Base-by-base conservation (phyloP, 2,329 filamentous ascomycete genomes). In the Pyricularia sp. region DNA sequence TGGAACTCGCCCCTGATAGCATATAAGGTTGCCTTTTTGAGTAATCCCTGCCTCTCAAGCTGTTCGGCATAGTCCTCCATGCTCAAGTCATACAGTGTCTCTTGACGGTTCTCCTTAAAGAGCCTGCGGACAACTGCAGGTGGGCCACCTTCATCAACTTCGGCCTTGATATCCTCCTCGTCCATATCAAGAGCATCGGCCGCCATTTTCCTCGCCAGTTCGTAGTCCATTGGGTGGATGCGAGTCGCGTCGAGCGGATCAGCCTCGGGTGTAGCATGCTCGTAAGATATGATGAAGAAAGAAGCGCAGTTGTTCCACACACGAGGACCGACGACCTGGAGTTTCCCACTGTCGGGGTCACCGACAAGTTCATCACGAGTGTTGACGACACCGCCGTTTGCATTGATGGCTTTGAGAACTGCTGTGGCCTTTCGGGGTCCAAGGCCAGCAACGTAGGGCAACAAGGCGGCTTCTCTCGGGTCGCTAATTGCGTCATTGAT, bases 271-370 rank as follows among this genome's bases (percentile, higher is more conserved):
- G 91, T 91, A 16, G 88, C 86, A n/a, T 86, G 82, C 69, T 97
- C 93, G 72, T 91, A 97, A 64, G 90, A 87, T 66, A 99, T 90
- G 73, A 87, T 96, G 44, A 99, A 78, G 78, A 97, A 97, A 78
- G 93, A 97, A 65, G 94, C 93, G 72, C 92, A 97, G 75, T 99
- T 99, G 75, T 92, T 92, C 88, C 91, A 99, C 28, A 97, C 92
- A 68, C 90, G 88, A 13, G 91, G 88, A 1, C 92, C 91, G 71
- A 97, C 91, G 3, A 94, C 90, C 0, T 88, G 88, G 5, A 88
- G 73, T 73, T 89, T 88, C 69, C 88, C 87, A 69, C 87, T 88
- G 66, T 96, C 91, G 12, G 90, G 88, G 68, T 97, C 90, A 69
- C 93, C 93, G 6, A 97, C 85, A 55, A 99, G 85, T 73, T 97